A percentile compares a stretch with the other conserved stretches of the same genome.
Conservation (phyloP, 129 eudicot genomes). For the Dittrichia graveolens region DNA sequence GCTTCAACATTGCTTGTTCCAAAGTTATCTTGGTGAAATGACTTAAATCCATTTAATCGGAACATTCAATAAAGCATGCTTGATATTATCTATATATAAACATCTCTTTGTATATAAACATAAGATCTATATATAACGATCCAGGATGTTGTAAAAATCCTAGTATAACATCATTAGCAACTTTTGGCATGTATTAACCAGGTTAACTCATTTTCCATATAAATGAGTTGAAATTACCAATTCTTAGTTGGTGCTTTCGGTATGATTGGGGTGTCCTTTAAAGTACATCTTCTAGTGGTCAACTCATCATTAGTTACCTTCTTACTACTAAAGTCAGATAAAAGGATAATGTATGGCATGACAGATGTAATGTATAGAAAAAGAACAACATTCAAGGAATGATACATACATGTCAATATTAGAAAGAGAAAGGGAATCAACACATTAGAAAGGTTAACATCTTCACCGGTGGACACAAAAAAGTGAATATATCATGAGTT, state of each 20-base stretch:
- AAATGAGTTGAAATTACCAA: not conserved
- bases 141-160: not conserved
- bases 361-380: not conserved
- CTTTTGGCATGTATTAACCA: not conserved
- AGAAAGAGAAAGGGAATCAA: conserved; percentile 33
- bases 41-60: too few relatives aligned
- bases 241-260: conserved; percentile 26
- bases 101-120: too few relatives aligned
- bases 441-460: conserved; percentile 16
- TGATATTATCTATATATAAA: too few relatives aligned
- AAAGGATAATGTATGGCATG: too few relatives aligned
- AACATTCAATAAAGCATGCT: too few relatives aligned
- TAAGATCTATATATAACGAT: not conserved
- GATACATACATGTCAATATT: conserved; percentile 42
- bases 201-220: not conserved
- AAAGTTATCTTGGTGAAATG: too few relatives aligned
- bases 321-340: conserved; percentile 32
- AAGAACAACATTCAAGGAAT: conserved; percentile 1
- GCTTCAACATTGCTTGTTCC: too few relatives aligned
- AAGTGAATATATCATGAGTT: too few relatives aligned
- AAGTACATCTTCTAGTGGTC: conserved; percentile 17
- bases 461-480: conserved; percentile 31
- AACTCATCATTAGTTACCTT: conserved; percentile 16
- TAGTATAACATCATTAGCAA: not conserved
- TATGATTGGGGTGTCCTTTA: conserved; percentile 19